Conservation (phyloP, 2,329 filamentous ascomycete species). For the Cladosporium sp. region DNA sequence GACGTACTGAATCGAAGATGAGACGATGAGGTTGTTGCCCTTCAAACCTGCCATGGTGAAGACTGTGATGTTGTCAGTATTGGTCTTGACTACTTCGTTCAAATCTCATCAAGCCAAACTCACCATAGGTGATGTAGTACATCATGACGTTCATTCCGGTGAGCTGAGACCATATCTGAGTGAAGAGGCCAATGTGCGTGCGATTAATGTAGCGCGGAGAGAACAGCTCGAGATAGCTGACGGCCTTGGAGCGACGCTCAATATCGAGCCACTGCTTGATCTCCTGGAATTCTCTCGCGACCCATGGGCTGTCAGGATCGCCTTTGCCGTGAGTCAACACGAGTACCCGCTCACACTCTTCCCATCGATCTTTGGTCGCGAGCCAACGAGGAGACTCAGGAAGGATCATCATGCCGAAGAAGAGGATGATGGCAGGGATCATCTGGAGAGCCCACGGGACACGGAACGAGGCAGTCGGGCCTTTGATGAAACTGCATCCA, state of each 20-base stretch:
- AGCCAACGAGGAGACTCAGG: slow-evolving; percentile 66
- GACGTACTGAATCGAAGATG: slow-evolving; percentile 68
- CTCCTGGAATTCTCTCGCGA: slow-evolving; percentile 64
- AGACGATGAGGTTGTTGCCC: slow-evolving; percentile 54
- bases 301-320: slow-evolving; percentile 46
- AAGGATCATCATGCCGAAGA: slow-evolving; percentile 51
- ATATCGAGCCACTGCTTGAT: slow-evolving; percentile 67
- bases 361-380: slow-evolving; percentile 58
- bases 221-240: slow-evolving; percentile 68
- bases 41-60: slow-evolving; percentile 66
- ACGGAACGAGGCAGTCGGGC: slow-evolving; percentile 49
- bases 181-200: slow-evolving; percentile 64
- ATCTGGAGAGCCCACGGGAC: slow-evolving; percentile 49
- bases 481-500: slow-evolving; percentile 59
- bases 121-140: not conserved
- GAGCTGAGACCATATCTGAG: slow-evolving; percentile 71
- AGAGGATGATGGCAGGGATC: slow-evolving; percentile 44
- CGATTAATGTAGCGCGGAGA: slow-evolving; percentile 70
- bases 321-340: slow-evolving; percentile 58
- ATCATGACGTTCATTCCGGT: slow-evolving; percentile 69
- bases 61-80: slow-evolving; percentile 48
- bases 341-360: slow-evolving; percentile 59
- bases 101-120: not conserved
- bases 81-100: not conserved
- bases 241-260: slow-evolving; percentile 64